Percentiles rank a stretch among this genome's conserved stretches.
These are phyloP conservation scores for Vanrija pseudolonga DNA, from an alignment of 1,284 basidiomycete genomes.

Conservation along the genomic window DNA sequence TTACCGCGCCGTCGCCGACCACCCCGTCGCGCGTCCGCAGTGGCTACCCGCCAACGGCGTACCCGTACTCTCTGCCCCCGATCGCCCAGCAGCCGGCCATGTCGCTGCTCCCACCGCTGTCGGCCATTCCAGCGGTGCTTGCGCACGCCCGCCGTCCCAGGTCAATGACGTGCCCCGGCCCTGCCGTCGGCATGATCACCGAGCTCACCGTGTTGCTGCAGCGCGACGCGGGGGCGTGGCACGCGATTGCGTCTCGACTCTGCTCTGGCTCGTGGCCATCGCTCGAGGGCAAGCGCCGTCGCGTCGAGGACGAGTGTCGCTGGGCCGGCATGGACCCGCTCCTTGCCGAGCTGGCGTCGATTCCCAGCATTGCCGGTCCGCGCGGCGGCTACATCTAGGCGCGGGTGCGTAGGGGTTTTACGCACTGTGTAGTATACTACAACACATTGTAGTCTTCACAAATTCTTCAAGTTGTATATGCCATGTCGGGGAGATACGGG, in stretches of 20 bases:
- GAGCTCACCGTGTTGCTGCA: constrained; percentile 25
- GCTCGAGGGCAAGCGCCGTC: constrained; percentile 10
- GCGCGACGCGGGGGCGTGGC: constrained; percentile 29
- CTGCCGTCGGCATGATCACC: constrained; percentile 6
- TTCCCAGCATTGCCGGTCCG: neutral
- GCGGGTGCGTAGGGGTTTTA: no score
- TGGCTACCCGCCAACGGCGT: no score
- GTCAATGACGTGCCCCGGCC: constrained; percentile 9
- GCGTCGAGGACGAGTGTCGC: constrained; percentile 24
- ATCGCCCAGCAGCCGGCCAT: no score
- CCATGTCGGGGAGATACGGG: no score
- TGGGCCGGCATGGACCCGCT: constrained; percentile 25
- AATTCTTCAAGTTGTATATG: no score
- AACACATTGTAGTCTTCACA: no score
- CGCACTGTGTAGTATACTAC: no score
- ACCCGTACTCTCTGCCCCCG: no score
- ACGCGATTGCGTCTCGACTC: constrained; percentile 26
- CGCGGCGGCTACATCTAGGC: constrained; percentile 3
- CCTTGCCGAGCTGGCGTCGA: constrained; percentile 13
- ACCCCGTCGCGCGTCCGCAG: no score
- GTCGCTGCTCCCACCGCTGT: constrained; percentile 8
- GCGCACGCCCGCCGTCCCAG: constrained; percentile 7
- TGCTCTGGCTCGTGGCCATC: constrained; percentile 23
- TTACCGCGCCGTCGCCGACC: no score
- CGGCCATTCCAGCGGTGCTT: constrained; percentile 12